These are phyloP conservation scores for Penicillium brasilianum DNA, from an alignment of 2,329 filamentous ascomycete genomes.

Conservation along the genomic window DNA sequence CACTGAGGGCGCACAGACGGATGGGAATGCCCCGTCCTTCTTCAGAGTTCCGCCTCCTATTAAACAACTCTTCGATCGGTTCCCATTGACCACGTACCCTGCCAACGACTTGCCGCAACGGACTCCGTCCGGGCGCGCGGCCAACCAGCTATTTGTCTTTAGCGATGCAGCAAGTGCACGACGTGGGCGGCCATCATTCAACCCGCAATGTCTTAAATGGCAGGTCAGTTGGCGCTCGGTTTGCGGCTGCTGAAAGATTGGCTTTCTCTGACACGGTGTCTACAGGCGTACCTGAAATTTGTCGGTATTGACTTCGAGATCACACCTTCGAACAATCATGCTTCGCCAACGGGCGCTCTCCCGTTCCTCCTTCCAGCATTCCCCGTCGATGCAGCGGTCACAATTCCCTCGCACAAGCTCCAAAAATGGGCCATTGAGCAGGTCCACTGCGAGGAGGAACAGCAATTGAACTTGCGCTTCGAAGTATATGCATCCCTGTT, in stretches of 20 bases:
- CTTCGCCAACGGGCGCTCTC: constrained; percentile 83
- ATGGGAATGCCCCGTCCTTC: constrained; percentile 36
- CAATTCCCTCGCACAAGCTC: constrained; percentile 69
- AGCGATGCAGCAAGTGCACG: constrained; percentile 66
- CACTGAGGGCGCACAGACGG: constrained; percentile 31
- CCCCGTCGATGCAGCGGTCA: constrained; percentile 46
- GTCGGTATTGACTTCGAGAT: constrained; percentile 69
- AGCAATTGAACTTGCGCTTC: constrained; percentile 61
- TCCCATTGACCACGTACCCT: constrained; percentile 78
- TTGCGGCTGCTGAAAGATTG: neutral
- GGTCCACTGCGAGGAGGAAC: constrained; percentile 51
- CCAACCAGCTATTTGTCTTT: constrained; percentile 77
- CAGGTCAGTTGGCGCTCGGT: constrained; percentile 65
- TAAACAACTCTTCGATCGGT: constrained; percentile 80
- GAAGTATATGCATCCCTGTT: constrained; percentile 81
- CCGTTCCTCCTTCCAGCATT: constrained; percentile 77
- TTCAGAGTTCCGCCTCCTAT: constrained; percentile 68
- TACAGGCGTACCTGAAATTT: constrained; percentile 81
- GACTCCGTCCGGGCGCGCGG: constrained; percentile 53
- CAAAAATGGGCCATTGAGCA: constrained; percentile 69
- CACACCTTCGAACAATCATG: constrained; percentile 84
- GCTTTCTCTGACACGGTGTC: constrained; percentile 15
- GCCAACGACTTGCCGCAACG: constrained; percentile 75
- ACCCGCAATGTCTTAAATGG: constrained; percentile 94
- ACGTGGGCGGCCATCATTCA: constrained; percentile 74